phyloP scores from a whole-genome alignment of 2,329 filamentous ascomycete species.

The Erysiphe pulchra region DNA sequence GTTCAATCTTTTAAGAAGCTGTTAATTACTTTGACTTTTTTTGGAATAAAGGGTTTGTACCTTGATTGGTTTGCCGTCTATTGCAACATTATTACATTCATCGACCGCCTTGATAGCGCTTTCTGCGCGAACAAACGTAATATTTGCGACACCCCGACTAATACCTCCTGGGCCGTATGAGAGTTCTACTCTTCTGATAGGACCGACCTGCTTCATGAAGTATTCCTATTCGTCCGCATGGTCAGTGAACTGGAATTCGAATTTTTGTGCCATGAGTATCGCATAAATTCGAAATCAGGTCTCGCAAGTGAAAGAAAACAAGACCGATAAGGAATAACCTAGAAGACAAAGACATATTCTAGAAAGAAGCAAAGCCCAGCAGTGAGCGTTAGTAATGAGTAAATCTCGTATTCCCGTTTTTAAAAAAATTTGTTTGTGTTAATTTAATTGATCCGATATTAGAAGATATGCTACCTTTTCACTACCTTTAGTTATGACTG shows the following conservation, averaged over 20 bases:
- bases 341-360: neutral
- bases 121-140: conserved; percentile 59
- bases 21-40: neutral
- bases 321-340: conserved; percentile 6
- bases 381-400: conserved; percentile 22
- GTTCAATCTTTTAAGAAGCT: conserved; percentile 47
- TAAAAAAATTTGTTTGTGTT: too few relatives aligned
- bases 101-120: conserved; percentile 66
- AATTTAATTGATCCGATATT: too few relatives aligned
- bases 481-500: too few relatives aligned
- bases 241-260: conserved; percentile 36
- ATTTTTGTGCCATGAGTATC: conserved; percentile 12
- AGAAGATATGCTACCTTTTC: too few relatives aligned
- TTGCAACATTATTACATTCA: conserved; percentile 65
- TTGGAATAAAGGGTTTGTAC: conserved; percentile 25
- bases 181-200: conserved; percentile 74
- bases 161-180: conserved; percentile 80
- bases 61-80: conserved; percentile 80
- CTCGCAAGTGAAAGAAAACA: conserved; percentile 10
- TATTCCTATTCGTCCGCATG: conserved; percentile 60
- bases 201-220: conserved; percentile 65
- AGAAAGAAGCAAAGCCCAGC: conserved; percentile 29
- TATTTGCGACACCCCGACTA: conserved; percentile 78
- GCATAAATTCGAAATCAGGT: conserved; percentile 10
- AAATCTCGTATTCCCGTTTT: neutral